Percentiles rank a stretch among this genome's conserved stretches.
Evolutionary conservation across 2,329 filamentous ascomycete genomes (phyloP).

Genomic region (Fusarium luffae): DNA sequence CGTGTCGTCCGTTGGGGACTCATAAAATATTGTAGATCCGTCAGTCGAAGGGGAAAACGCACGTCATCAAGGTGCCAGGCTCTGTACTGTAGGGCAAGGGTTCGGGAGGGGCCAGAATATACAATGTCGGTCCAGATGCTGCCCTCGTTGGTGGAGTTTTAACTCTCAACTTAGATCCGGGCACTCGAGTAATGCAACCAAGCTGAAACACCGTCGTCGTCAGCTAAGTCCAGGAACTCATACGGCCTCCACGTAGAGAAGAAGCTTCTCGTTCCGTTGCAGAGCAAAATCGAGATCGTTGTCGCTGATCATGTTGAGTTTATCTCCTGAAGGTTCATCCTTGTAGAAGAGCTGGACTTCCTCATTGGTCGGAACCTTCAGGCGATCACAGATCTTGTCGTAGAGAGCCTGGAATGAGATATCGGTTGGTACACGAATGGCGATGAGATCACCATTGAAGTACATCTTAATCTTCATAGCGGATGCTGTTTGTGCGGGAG

Average conservation of each 20-base stretch:
- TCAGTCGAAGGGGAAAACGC: constrained; percentile 23
- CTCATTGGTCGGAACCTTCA: constrained; percentile 77
- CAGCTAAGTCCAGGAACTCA: constrained; percentile 45
- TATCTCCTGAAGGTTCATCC: constrained; percentile 82
- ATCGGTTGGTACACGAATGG: constrained; percentile 86
- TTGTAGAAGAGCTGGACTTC: constrained; percentile 85
- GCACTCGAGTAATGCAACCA: constrained; percentile 26
- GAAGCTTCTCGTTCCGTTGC: constrained; percentile 86
- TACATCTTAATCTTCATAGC: constrained; percentile 95
- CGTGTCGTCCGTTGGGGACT: constrained; percentile 35
- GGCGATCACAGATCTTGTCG: constrained; percentile 84
- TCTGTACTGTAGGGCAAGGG: constrained; percentile 14
- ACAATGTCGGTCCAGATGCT: constrained; percentile 6
- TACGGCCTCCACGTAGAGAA: constrained; percentile 74
- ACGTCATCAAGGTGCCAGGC: constrained; percentile 13
- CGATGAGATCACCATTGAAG: constrained; percentile 91
- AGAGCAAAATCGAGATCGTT: constrained; percentile 84
- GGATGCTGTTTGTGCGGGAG: constrained; percentile 52
- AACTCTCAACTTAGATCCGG: constrained; percentile 19
- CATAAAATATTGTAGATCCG: constrained; percentile 33
- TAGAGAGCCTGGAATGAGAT: constrained; percentile 82
- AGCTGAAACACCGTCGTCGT: constrained; percentile 38
- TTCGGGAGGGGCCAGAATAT: constrained; percentile 17
- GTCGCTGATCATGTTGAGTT: constrained; percentile 80
- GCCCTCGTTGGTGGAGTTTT: constrained; percentile 18